Evolutionary conservation across 202 grass and related monocot genomes (phyloP).

Genomic region (Miscanthus sacchariflorus): DNA sequence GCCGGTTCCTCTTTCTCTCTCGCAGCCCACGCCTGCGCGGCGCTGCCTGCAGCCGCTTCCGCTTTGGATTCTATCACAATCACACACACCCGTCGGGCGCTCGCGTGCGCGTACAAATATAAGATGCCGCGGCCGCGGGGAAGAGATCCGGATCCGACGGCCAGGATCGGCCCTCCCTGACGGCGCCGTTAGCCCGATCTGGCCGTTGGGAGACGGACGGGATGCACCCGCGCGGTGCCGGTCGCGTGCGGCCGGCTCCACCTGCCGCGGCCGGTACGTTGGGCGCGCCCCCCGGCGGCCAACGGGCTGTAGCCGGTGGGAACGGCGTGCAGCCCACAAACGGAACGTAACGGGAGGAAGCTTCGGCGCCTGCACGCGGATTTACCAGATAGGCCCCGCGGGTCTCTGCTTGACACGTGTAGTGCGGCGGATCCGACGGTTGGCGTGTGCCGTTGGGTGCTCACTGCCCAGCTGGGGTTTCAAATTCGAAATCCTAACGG

Average conservation of each 20-base stretch:
- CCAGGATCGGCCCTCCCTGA: constrained; percentile 5
- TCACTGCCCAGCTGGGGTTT: neutral
- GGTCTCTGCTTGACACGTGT: neutral
- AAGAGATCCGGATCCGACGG: constrained; percentile 59
- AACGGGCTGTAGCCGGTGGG: constrained; percentile 38
- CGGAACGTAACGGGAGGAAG: constrained; percentile 35
- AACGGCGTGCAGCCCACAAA: neutral
- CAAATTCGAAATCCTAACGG: constrained; percentile 39
- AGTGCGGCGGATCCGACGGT: neutral
- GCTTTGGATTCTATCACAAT: constrained; percentile 52
- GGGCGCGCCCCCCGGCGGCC: neutral
- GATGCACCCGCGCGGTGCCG: constrained; percentile 1
- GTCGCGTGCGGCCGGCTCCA: constrained; percentile 36
- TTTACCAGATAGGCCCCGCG: neutral
- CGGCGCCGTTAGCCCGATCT: constrained; percentile 65
- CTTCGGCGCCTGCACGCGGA: neutral
- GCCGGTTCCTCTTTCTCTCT: constrained; percentile 24
- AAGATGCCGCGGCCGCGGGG: constrained; percentile 16
- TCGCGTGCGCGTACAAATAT: constrained; percentile 54
- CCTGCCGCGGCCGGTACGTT: constrained; percentile 12
- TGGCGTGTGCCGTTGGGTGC: neutral
- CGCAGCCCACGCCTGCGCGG: constrained; percentile 16
- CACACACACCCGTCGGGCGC: constrained; percentile 19
- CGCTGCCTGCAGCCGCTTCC: constrained; percentile 13
- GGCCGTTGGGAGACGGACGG: constrained; percentile 43